Base-by-base conservation (phyloP, 306 rosid species). In the Abrus pulchellus region DNA sequence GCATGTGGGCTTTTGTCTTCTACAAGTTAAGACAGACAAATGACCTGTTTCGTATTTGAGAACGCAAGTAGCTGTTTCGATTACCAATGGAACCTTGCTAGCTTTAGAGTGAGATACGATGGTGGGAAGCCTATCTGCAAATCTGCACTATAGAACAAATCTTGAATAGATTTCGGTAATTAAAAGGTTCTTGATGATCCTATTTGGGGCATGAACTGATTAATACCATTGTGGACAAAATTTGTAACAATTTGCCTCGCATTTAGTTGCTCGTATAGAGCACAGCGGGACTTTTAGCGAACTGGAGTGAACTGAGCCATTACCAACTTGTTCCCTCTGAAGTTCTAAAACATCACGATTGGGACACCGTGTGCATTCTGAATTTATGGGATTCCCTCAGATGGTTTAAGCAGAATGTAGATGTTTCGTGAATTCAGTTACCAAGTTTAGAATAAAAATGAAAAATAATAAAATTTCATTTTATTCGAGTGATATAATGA, bases 1-100 rank as follows among this genome's bases (percentile, higher is more conserved):
- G 77, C 49, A 27, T 73, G 20, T 64, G 59, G 64, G 80, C 45
- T 72, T 47, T 54, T 85, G 85, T 77, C 84, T 71, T 65, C 79
- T 56, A n/a, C 77, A 34, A 56, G 61, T 59, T 68, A 27, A 71
- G 86, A 74, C 81, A 69, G 36, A 72, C 63, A 48, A 72, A 72
- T 66, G 67, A 75, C 27, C 69, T 57, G 1, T 77, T 72, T 71
- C 83, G 72, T 57, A 38, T 53, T 56, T 80, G 75, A 84, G 49
- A 83, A 68, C 68, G 45, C 78, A 41, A 48, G 84, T 79, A 81
- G 76, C 75, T 55, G 72, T 81, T 67, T 66, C 3, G 53, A 59
- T 75, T 80, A 60, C 76, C 55, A 62, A 48, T 48, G 77, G 72
- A 67, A 64, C 82, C 14, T 54, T 48, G 74, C 68, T 68, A 60